Conservation (phyloP, 768 basidiomycete species). For the Pleurotus tuber-regium region DNA sequence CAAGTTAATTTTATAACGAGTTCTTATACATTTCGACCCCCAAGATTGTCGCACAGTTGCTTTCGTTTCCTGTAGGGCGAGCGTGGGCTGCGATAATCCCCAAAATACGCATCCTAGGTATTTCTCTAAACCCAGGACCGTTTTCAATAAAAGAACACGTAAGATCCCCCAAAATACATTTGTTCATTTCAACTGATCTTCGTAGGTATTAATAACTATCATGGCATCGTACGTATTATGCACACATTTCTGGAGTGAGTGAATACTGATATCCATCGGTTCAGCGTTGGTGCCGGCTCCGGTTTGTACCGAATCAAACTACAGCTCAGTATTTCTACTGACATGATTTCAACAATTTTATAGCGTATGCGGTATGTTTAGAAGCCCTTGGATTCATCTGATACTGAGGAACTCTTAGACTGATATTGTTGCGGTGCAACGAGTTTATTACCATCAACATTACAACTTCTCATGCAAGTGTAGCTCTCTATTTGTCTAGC, state of each 20-base stretch:
- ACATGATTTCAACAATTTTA: neutral
- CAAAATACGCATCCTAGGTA: constrained; percentile 48
- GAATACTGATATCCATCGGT: constrained; percentile 22
- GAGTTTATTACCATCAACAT: constrained; percentile 65
- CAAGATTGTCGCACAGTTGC: constrained; percentile 64
- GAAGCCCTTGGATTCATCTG: neutral
- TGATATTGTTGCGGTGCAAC: constrained; percentile 72
- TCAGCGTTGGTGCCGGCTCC: constrained; percentile 56
- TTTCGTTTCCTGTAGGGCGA: constrained; percentile 65
- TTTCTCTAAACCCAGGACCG: constrained; percentile 62
- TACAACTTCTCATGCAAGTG: constrained; percentile 56
- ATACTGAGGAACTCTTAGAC: constrained; percentile 26
- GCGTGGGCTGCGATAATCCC: constrained; percentile 56
- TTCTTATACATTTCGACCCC: constrained; percentile 16
- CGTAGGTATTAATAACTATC: constrained; percentile 56
- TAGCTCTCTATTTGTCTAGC: neutral
- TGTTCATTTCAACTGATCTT: constrained; percentile 11
- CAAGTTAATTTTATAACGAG: constrained; percentile 13
- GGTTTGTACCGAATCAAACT: neutral
- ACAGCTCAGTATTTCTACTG: neutral
- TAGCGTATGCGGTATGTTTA: neutral
- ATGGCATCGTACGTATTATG: constrained; percentile 26
- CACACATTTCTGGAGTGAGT: neutral
- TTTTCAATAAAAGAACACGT: constrained; percentile 79
- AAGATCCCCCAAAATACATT: constrained; percentile 29